Evolutionary conservation across 257 asterid genomes (phyloP).

Genomic region (Leonotis leonurus): DNA sequence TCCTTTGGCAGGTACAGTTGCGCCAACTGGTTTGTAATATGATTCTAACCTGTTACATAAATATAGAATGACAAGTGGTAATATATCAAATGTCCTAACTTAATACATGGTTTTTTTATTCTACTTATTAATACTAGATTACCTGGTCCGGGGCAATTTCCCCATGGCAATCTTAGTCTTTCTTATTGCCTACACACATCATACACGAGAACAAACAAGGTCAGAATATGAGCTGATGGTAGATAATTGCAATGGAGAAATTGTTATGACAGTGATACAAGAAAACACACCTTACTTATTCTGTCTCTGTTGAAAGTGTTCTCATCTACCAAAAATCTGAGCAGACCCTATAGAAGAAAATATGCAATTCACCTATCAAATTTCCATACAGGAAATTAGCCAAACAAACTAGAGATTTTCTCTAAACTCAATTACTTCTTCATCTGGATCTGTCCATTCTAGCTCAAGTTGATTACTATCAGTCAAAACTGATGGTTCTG

Average conservation of each 20-base stretch:
- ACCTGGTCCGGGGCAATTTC: conserved; percentile 63
- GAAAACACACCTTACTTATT: conserved; percentile 51
- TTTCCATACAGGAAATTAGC: conserved; percentile 8
- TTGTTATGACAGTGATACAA: background rate
- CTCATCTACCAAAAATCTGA: conserved; percentile 68
- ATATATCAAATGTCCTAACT: background rate
- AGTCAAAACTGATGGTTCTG: conserved; percentile 63
- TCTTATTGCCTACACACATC: conserved; percentile 52
- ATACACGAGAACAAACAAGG: conserved; percentile 13
- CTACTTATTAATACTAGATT: conserved; percentile 23
- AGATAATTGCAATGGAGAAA: background rate
- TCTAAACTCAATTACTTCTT: conserved; percentile 52
- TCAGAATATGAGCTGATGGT: background rate
- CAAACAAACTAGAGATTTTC: background rate
- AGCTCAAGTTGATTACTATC: conserved; percentile 62
- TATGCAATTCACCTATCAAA: conserved; percentile 4
- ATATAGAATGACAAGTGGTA: conserved; percentile 3
- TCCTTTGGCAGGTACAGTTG: conserved; percentile 43
- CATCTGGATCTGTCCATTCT: conserved; percentile 91
- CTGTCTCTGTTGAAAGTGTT: conserved; percentile 82
- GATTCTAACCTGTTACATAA: conserved; percentile 58
- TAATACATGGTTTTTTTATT: conserved; percentile 1
- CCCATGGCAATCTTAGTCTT: conserved; percentile 66
- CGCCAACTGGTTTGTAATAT: conserved; percentile 48
- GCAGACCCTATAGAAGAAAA: conserved; percentile 52